These are phyloP conservation scores for Russula ochroleuca DNA, from an alignment of 768 basidiomycete species.

Conservation along the genomic window DNA sequence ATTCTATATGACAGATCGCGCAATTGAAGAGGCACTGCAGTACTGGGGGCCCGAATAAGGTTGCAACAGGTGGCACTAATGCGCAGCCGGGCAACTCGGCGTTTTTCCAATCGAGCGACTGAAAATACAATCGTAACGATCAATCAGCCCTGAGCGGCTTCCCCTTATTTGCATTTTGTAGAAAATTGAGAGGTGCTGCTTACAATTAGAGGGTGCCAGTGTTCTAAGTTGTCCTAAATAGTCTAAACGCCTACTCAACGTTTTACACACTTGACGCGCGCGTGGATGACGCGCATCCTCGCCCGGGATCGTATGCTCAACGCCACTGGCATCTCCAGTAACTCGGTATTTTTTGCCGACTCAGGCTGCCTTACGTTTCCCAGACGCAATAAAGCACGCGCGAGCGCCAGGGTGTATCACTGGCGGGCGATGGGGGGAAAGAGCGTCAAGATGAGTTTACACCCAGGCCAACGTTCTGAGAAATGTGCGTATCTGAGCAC, in stretches of 20 bases:
- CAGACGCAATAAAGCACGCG: neutral
- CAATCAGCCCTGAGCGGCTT: neutral
- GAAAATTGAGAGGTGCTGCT: neutral
- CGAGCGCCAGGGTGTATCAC: neutral
- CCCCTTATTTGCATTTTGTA: neutral
- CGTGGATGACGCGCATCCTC: neutral
- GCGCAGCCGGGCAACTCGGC: neutral
- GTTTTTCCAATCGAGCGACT: neutral
- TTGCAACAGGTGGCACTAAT: neutral
- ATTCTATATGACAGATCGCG: neutral
- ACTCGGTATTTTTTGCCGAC: neutral
- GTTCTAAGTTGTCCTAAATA: neutral
- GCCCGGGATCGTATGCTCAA: neutral
- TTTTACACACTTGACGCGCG: neutral
- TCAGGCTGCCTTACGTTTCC: neutral
- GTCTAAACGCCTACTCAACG: neutral
- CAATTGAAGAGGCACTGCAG: neutral
- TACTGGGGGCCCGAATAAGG: neutral
- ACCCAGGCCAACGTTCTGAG: neutral
- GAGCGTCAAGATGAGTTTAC: neutral
- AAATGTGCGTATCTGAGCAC: neutral
- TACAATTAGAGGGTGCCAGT: neutral
- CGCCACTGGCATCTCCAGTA: neutral
- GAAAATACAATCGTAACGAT: neutral
- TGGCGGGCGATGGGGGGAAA: neutral